Evolutionary conservation across 495 filamentous ascomycete genomes (phyloP), one percentile per base, ranked within the genome.

Genomic region (Hypomontagnella monticulosa): DNA sequence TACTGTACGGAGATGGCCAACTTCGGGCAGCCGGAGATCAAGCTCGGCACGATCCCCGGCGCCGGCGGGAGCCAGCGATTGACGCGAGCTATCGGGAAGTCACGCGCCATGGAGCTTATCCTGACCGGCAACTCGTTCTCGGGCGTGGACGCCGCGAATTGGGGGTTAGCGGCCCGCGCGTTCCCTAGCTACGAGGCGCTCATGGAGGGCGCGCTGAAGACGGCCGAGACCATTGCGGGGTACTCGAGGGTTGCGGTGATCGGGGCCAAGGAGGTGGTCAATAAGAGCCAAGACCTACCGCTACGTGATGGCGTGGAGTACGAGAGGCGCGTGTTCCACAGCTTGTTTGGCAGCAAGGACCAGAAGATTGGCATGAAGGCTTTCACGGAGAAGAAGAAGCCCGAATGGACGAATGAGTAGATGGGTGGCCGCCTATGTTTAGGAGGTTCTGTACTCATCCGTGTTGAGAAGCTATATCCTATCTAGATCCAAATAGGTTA

Each of bases 331-430:
- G 80, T 97, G 57, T 99, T 98, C 81, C 95, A 99, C 74, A 82
- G 85, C 10, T 72, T 97, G 70, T 99, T 99, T 85, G 94, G 93
- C 4, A 93, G 89, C 56, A 83, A 89, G 81, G 95, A 99, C 75
- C 95, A 98, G 80, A 99, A 97, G 84, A 91, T 97, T 78, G 95
- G 92, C 10, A 98, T 98, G 94, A 88, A 84, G 71, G 95, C 95
- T 12, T 99, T 99, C 80, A 89, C 89, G 1, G 90, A 95, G 80
- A 97, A 97, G 88, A 87, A 91, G 81, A 94, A 96, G 83, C 80
- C 95, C 1, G 86, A 96, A 75, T 99, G 95, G 95, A 87, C 83
- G 19, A 76, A 97, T 73, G 86, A 93, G 74, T 97, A 87, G 40
- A 11, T 8, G 1, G n/a, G 15, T 16, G 32, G n/a, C n/a, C n/a